Evolutionary conservation across 2,329 filamentous ascomycete species (phyloP).

Genomic region (Botrytis sinoallii): DNA sequence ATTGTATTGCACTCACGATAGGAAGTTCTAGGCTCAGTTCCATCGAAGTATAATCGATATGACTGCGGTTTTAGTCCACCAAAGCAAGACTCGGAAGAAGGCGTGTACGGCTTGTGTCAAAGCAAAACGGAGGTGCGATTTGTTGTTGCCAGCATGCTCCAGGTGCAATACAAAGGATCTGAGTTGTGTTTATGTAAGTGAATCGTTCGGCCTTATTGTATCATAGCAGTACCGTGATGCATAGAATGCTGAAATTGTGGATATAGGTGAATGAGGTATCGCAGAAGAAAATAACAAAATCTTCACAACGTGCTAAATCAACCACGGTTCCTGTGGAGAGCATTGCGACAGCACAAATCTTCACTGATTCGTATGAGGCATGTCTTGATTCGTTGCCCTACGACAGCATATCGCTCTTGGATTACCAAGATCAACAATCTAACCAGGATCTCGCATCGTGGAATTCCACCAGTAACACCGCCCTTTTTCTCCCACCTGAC

Average conservation of each 20-base stretch:
- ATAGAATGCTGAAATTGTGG: neutral
- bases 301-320: neutral
- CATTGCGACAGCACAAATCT: neutral
- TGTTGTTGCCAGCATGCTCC: constrained; percentile 26
- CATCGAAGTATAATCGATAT: neutral
- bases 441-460: neutral
- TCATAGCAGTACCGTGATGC: neutral
- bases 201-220: neutral
- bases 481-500: neutral
- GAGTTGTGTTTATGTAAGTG: constrained; percentile 29
- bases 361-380: neutral
- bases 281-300: constrained; percentile 2
- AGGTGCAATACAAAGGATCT: constrained; percentile 24
- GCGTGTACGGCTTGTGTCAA: constrained; percentile 29
- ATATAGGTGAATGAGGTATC: neutral
- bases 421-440: neutral
- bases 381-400: neutral
- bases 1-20: neutral
- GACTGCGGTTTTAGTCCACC: constrained; percentile 1
- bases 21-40: neutral
- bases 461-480: neutral
- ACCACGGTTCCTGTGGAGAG: neutral
- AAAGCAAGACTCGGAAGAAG: constrained; percentile 23
- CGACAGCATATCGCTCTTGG: neutral
- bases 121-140: constrained; percentile 32